Evolutionary conservation across 2,329 filamentous ascomycete genomes (phyloP), one percentile per base, ranked within the genome.

Genomic region (Claviceps paspali): DNA sequence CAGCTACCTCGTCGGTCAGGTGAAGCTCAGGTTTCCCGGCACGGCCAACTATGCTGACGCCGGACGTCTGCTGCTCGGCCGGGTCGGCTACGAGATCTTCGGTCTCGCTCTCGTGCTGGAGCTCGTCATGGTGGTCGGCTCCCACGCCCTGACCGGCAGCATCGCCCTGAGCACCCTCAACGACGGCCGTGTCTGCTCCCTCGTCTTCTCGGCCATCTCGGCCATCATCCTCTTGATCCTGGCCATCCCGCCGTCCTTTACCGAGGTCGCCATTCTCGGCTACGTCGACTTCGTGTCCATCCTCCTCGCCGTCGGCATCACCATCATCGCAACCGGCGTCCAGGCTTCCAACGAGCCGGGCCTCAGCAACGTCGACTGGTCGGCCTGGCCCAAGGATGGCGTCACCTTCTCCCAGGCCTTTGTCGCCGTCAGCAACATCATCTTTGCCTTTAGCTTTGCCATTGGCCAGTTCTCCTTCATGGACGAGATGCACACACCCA

Each of bases 101-200:
- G 76, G 75, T 18, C 55, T 62, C 43, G 74, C 69, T 43, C 76
- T 79, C 46, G 59, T 69, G 8, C 55, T 82, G 14, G 73, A 82
- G 54, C 61, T 83, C 28, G 58, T 79, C 38, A 81, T 84, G 57
- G 68, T 81, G 47, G 76, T 79, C 56, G 76, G 70, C 23, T 79
- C 76, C n/a, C 81, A 85, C 56, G 64, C 80, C 36, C 60, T 83
- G 43, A 81, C 77, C 0, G 82, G 82, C 45, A 69, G 68, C 22
- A 77, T 82, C 47, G 78, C 78, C 45, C 70, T 82, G 55, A 75
- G 76, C 47, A 73, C 67, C 35, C 61, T 83, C 36, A 76, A 74
- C 5, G 54, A 69, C 3, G 67, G 79, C 43, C 69, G 52, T 33
- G 49, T 55, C 12, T 68, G 64, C 54, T 61, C 61, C 14, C 47